Conservation (phyloP, 495 filamentous ascomycete species). For the Penicillium turbatum region DNA sequence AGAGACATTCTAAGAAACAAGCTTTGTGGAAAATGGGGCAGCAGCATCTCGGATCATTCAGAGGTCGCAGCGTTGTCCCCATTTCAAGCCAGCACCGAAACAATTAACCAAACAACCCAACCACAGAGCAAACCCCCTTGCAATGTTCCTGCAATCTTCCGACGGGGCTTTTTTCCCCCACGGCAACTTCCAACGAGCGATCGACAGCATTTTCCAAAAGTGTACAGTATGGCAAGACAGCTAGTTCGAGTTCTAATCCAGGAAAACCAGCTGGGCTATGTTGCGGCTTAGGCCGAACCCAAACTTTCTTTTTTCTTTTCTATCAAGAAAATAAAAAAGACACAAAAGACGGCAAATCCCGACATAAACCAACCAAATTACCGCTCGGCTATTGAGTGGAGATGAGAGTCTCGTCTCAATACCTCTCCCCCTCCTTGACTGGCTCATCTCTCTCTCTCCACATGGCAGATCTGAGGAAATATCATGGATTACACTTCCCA, state of each 20-base stretch:
- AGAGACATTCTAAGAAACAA: slow-evolving; percentile 15
- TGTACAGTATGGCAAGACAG: background rate
- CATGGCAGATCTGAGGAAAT: slow-evolving; percentile 2
- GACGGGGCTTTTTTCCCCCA: background rate
- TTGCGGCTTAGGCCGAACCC: slow-evolving; percentile 25
- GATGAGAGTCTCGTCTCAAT: background rate
- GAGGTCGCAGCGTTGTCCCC: background rate
- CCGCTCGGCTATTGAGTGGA: slow-evolving; percentile 7
- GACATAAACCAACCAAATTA: background rate
- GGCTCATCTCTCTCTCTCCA: background rate
- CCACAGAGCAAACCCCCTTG: too few species aligned
- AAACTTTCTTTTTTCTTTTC: slow-evolving; percentile 17
- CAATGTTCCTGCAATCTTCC: too few species aligned
- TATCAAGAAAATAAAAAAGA: background rate
- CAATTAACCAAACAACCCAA: too few species aligned
- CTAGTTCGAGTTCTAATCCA: background rate
- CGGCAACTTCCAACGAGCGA: slow-evolving; percentile 22
- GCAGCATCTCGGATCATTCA: background rate
- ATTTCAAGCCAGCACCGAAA: too few species aligned
- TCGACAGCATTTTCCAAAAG: slow-evolving; percentile 9
- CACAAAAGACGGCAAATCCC: too few species aligned
- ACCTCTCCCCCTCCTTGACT: background rate
- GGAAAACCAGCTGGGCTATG: background rate
- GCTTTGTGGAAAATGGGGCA: slow-evolving; percentile 20
- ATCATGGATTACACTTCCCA: background rate